phyloP scores from a whole-genome alignment of 2,329 filamentous ascomycete species.

The Rhynchosporium agropyri region DNA sequence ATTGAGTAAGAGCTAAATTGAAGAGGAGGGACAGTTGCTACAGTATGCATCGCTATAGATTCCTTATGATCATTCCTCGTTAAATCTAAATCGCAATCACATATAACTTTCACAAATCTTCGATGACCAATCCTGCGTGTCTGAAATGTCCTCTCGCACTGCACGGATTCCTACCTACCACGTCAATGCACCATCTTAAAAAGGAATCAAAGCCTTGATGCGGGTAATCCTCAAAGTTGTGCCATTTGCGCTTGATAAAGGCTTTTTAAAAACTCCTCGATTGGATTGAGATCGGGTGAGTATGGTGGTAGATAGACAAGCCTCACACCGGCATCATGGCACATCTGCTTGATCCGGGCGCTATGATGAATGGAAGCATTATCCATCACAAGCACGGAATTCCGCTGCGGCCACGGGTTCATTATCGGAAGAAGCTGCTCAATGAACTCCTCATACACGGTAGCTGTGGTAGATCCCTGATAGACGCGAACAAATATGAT shows the following conservation, averaged over 20 bases:
- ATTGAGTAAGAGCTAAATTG: constrained; percentile 24
- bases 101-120: constrained; percentile 22
- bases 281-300: constrained; percentile 37
- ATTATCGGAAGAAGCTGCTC: constrained; percentile 43
- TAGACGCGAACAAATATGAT: constrained; percentile 39
- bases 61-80: no score
- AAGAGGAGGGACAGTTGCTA: constrained; percentile 5
- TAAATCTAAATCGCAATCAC: neutral
- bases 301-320: constrained; percentile 34
- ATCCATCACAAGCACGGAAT: constrained; percentile 45
- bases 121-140: constrained; percentile 26
- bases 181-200: constrained; percentile 36
- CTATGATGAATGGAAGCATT: constrained; percentile 43
- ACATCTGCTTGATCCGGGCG: constrained; percentile 38
- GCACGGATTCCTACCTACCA: constrained; percentile 30
- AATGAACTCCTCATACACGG: constrained; percentile 41
- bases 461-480: constrained; percentile 39
- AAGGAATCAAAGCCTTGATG: constrained; percentile 34
- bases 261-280: constrained; percentile 39
- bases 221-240: constrained; percentile 28
- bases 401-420: constrained; percentile 41
- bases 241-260: constrained; percentile 37
- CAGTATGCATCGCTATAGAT: constrained; percentile 1
- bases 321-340: constrained; percentile 33
- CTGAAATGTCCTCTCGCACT: constrained; percentile 36